Evolutionary conservation across 129 eudicot genomes (phyloP), one percentile per base, ranked within the genome.

Genomic region (Saposhnikovia divaricata): DNA sequence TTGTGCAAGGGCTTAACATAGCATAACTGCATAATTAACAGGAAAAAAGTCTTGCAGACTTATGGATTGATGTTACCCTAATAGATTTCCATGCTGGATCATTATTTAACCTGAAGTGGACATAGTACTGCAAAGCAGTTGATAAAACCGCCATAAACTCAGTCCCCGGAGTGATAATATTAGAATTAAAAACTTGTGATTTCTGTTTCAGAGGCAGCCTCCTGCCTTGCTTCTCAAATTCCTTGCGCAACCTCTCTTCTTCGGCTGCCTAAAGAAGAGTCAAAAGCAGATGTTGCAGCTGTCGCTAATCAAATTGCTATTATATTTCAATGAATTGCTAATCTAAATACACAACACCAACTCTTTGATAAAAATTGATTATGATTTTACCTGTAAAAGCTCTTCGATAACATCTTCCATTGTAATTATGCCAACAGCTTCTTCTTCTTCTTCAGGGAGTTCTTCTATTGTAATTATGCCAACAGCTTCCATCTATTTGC

Each of bases 381-480:
- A n/a, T n/a, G n/a, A n/a, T n/a, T n/a, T n/a, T n/a, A n/a, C 98
- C 95, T 93, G 97, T 51, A 93, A 78, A 42, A 93, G 91, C 88
- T 95, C 99, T 90, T 95, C 97, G n/a, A 95, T 95, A 23, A 95
- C 99, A 75, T 95, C 99, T 83, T 95, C 99, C 97, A 95, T 88
- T 75, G 99, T 95, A 69, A 95, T 95, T 9, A 95, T 85, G 23
- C 99, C 97, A 53, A 95, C 91, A 21, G 96, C 98, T 84, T 88
- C 97, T 82, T 90, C 96, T 84, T 94, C 34, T 31, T 31, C 97
- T 75, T 91, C 97, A 18, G 88, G 91, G n/a, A 88, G 87, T 73
- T 83, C 86, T 10, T 93, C 95, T 47, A 95, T 88, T 37, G 96
- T n/a, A n/a, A n/a, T n/a, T n/a, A n/a, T n/a, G n/a, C n/a, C n/a